phyloP scores from a whole-genome alignment of 2,329 filamentous ascomycete genomes.

The Cytospora mali region DNA sequence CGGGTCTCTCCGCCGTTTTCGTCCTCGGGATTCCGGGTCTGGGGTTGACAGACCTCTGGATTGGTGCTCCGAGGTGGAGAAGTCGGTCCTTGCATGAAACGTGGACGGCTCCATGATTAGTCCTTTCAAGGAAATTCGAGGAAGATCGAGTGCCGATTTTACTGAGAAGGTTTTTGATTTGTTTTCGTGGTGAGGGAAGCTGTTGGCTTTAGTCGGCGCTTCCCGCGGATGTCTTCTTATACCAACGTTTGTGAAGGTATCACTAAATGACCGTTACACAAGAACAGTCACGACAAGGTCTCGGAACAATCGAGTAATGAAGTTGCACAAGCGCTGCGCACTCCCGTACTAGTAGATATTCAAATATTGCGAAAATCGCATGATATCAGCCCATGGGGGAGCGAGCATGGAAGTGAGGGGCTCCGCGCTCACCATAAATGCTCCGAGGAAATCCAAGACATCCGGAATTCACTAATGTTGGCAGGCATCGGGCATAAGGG shows the following conservation, averaged over 20 bases:
- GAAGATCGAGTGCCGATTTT: neutral
- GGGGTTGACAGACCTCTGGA: constrained; percentile 34
- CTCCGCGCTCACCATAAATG: constrained; percentile 12
- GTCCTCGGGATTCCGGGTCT: constrained; percentile 41
- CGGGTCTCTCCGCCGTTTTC: constrained; percentile 41
- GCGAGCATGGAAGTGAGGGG: constrained; percentile 1
- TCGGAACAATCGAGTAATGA: constrained; percentile 4
- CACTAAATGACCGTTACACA: neutral
- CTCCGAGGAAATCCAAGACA: neutral
- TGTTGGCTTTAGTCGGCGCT: neutral
- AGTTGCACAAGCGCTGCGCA: constrained; percentile 18
- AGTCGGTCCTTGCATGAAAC: constrained; percentile 3
- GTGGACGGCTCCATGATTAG: constrained; percentile 17
- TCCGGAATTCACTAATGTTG: constrained; percentile 5
- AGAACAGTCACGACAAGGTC: neutral
- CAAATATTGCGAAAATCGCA: constrained; percentile 20
- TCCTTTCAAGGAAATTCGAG: neutral
- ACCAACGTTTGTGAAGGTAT: neutral
- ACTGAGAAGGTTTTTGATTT: neutral
- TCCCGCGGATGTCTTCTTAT: neutral
- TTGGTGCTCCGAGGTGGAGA: constrained; percentile 14
- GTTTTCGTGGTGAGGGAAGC: neutral
- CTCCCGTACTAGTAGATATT: constrained; percentile 6
- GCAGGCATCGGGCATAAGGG: constrained; percentile 7
- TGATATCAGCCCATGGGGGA: constrained; percentile 22